These are phyloP conservation scores for Ambrosia trifida DNA, from an alignment of 129 eudicot species.

Conservation along the genomic window DNA sequence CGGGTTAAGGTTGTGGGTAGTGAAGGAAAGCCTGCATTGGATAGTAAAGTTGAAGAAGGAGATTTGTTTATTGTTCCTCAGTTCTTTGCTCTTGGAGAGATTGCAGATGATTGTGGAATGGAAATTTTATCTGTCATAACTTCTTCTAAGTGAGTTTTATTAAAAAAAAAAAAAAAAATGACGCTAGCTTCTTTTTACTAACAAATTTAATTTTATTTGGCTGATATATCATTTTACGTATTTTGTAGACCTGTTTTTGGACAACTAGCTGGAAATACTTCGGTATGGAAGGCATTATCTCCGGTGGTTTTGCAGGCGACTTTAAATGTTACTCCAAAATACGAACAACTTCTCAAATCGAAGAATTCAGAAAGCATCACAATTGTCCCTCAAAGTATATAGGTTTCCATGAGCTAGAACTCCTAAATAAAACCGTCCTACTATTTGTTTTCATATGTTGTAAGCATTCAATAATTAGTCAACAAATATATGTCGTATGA, in stretches of 20 bases:
- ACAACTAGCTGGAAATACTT: slow-evolving; percentile 36
- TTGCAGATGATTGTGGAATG: slow-evolving; percentile 51
- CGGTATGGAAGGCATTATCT: slow-evolving; percentile 45
- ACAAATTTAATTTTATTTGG: background rate
- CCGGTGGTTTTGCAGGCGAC: slow-evolving; percentile 41
- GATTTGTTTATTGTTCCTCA: slow-evolving; percentile 56
- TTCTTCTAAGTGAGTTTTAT: slow-evolving; percentile 45
- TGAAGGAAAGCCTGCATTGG: slow-evolving; percentile 38
- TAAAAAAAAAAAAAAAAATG: too few species aligned
- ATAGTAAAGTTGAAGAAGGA: slow-evolving; percentile 38
- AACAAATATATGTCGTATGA: too few species aligned
- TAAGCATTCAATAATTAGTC: background rate
- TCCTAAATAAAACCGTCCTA: background rate
- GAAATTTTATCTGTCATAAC: slow-evolving; percentile 47
- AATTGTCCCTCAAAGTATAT: slow-evolving; percentile 17
- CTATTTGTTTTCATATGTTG: background rate
- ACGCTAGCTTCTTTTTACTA: background rate
- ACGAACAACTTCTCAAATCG: slow-evolving; percentile 24
- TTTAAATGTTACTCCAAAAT: slow-evolving; percentile 30
- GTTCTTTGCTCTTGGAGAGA: slow-evolving; percentile 34
- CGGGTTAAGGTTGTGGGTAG: slow-evolving; percentile 51
- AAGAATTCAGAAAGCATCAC: background rate
- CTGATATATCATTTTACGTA: background rate
- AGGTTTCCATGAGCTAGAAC: background rate
- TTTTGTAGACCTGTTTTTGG: slow-evolving; percentile 35